A percentile compares a stretch with the other conserved stretches of the same genome.
phyloP scores from a whole-genome alignment of 2,329 filamentous ascomycete genomes.

The Sordariomycetes sp. region DNA sequence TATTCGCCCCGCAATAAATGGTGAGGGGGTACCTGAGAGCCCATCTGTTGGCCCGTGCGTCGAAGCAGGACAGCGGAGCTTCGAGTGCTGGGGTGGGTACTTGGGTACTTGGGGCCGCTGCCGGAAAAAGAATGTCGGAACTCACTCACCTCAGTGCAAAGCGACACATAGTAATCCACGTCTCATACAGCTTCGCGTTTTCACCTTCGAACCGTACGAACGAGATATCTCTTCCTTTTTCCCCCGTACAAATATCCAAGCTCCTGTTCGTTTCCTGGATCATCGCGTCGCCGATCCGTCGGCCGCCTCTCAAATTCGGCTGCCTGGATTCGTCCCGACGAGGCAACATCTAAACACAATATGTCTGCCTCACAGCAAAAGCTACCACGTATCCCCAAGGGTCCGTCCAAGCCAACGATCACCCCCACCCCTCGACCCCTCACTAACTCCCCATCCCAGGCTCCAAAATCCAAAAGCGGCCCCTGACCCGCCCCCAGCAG shows the following conservation, averaged over 20 bases:
- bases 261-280: too few relatives aligned
- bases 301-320: background rate
- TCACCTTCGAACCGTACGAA: too few relatives aligned
- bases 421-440: background rate
- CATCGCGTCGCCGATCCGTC: background rate
- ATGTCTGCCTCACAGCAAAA: constrained; percentile 16
- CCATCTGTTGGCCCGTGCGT: too few relatives aligned
- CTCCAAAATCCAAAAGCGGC: constrained; percentile 36
- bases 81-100: background rate
- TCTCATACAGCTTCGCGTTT: too few relatives aligned
- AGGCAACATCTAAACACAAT: background rate
- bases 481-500: constrained; percentile 27
- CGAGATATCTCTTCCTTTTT: too few relatives aligned
- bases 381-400: constrained; percentile 22
- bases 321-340: background rate
- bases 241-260: too few relatives aligned
- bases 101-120: background rate
- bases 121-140: background rate
- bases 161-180: too few relatives aligned
- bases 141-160: background rate
- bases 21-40: too few relatives aligned
- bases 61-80: too few relatives aligned
- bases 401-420: constrained; percentile 9
- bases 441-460: constrained; percentile 21
- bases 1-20: background rate